These are phyloP conservation scores for Cryptosporidium muris DNA, from an alignment of 169 alveolate species.

Conservation along the genomic window DNA sequence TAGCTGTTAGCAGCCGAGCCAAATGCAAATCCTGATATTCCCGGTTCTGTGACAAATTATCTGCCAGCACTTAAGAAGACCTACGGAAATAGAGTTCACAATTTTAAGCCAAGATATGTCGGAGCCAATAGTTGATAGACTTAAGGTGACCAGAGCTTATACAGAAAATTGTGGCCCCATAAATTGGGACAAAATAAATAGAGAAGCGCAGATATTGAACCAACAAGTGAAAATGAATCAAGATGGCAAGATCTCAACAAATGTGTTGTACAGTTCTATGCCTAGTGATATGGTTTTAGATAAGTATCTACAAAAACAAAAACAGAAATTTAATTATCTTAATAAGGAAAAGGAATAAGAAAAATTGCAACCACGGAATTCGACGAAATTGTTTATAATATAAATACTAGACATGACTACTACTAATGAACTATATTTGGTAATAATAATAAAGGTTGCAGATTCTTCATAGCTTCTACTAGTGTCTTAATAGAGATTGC, in stretches of 20 bases:
- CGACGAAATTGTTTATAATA: not conserved
- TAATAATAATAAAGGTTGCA: not conserved
- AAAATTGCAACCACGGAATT: not conserved
- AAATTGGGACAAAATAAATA: slow-evolving; percentile 45
- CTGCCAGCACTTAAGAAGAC: too few relatives aligned
- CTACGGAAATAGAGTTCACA: too few relatives aligned
- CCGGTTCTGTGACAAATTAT: too few relatives aligned
- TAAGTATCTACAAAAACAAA: slow-evolving; percentile 16
- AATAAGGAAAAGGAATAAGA: not conserved
- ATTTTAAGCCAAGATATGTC: not conserved
- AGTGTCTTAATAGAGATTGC: slow-evolving; percentile 9
- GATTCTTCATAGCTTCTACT: slow-evolving; percentile 14
- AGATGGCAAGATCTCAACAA: slow-evolving; percentile 69
- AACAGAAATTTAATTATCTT: slow-evolving; percentile 16
- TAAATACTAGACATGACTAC: too few relatives aligned
- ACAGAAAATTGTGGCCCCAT: slow-evolving; percentile 1
- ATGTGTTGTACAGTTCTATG: slow-evolving; percentile 39
- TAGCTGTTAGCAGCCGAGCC: too few relatives aligned
- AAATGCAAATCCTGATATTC: too few relatives aligned
- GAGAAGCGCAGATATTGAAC: slow-evolving; percentile 35
- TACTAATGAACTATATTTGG: not conserved
- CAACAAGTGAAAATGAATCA: slow-evolving; percentile 46
- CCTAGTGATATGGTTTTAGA: slow-evolving; percentile 34
- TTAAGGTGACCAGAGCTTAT: slow-evolving; percentile 7
- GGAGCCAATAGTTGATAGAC: slow-evolving; percentile 25